A percentile compares a stretch with the other conserved stretches of the same genome.
Evolutionary conservation across 148 eudicot genomes (phyloP).

Genomic region (Cornus suecica): DNA sequence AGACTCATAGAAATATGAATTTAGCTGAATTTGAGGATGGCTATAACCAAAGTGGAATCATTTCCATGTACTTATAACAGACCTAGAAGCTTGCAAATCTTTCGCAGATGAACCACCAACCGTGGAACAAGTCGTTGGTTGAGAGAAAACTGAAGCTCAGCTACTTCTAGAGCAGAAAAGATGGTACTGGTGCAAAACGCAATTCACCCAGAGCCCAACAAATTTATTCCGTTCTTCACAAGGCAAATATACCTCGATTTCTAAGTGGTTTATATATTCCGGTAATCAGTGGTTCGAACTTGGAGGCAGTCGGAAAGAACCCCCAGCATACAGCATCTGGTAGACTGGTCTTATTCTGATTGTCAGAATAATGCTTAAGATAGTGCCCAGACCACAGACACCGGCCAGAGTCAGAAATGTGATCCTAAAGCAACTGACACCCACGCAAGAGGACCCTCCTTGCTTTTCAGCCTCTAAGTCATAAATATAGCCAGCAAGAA

Average conservation of each 20-base stretch:
- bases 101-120: background rate
- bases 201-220: background rate
- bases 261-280: background rate
- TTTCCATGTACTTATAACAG: background rate
- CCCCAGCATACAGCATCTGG: constrained; percentile 86
- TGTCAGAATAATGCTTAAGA: constrained; percentile 62
- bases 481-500: constrained; percentile 77
- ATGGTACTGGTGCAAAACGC: background rate
- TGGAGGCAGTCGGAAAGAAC: constrained; percentile 63
- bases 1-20: background rate
- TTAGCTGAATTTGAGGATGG: background rate
- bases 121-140: background rate
- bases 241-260: background rate
- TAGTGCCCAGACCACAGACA: constrained; percentile 61
- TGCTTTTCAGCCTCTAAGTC: constrained; percentile 79
- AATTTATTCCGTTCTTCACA: background rate
- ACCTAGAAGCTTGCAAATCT: constrained; percentile 5
- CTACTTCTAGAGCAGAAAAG: background rate
- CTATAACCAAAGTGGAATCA: background rate
- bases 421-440: constrained; percentile 73
- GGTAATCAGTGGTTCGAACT: constrained; percentile 38
- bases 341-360: constrained; percentile 78
- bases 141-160: background rate
- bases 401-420: constrained; percentile 80
- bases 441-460: constrained; percentile 60